Conservation (phyloP, 306 rosid species). For the Inga leiocalycina region DNA sequence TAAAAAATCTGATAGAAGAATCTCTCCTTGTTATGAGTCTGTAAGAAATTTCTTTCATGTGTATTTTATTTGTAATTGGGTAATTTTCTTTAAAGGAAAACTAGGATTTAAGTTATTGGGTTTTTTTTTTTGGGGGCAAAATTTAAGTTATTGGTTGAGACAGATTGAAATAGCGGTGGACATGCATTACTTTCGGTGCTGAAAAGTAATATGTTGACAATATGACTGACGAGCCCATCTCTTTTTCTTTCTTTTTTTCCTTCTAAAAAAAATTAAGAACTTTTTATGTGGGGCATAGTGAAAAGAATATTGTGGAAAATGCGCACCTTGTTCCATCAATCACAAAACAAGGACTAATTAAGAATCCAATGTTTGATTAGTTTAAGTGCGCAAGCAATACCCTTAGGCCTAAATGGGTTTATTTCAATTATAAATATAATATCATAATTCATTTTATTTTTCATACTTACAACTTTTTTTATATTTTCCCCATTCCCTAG, state of each 20-base stretch:
- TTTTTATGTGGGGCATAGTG: background rate
- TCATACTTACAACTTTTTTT: too few species aligned
- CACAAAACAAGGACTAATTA: background rate
- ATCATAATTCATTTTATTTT: too few species aligned
- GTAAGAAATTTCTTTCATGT: background rate
- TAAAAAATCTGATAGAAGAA: background rate
- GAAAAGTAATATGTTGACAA: slow-evolving; percentile 17
- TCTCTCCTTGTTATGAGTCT: background rate
- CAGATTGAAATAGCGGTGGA: background rate
- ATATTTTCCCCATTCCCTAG: too few species aligned
- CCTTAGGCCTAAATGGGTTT: too few species aligned
- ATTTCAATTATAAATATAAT: too few species aligned
- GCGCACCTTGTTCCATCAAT: background rate
- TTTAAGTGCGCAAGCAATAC: background rate
- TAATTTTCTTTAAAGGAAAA: background rate
- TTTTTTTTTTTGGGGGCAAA: background rate
- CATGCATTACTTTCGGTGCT: background rate
- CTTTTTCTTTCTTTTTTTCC: too few species aligned
- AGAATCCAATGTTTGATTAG: background rate
- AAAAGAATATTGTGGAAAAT: background rate
- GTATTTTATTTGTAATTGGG: background rate
- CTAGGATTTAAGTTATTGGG: background rate
- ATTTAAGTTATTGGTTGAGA: background rate
- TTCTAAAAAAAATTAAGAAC: background rate
- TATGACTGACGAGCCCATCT: background rate